Conservation (phyloP, 768 basidiomycete genomes). For the Kwoniella shandongensis region DNA sequence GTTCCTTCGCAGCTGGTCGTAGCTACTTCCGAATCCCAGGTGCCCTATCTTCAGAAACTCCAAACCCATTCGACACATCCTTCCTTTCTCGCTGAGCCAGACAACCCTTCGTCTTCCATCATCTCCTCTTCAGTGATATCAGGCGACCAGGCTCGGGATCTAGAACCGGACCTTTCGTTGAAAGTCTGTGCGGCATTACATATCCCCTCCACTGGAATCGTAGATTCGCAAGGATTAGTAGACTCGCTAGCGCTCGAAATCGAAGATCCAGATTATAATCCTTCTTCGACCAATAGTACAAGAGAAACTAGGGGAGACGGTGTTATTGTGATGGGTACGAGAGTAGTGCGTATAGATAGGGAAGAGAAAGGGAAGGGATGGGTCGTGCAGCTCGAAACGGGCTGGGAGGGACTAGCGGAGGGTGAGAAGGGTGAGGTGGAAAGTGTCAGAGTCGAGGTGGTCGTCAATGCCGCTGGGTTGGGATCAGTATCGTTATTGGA, state of each 20-base stretch:
- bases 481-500: constrained; percentile 38
- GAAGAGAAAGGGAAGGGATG: constrained; percentile 63
- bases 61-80: constrained; percentile 64
- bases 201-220: constrained; percentile 84
- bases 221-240: constrained; percentile 84
- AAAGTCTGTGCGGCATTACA: constrained; percentile 72
- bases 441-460: constrained; percentile 68
- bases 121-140: constrained; percentile 67
- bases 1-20: constrained; percentile 67
- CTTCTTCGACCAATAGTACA: neutral
- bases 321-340: constrained; percentile 69
- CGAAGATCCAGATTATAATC: constrained; percentile 61
- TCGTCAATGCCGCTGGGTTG: constrained; percentile 68
- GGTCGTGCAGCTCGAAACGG: constrained; percentile 79
- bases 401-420: constrained; percentile 50
- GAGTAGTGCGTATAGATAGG: constrained; percentile 81
- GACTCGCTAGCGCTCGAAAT: constrained; percentile 79
- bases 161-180: constrained; percentile 79
- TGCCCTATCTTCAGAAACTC: constrained; percentile 68
- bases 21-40: constrained; percentile 65
- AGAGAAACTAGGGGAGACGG: constrained; percentile 31
- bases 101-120: constrained; percentile 32
- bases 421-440: constrained; percentile 57
- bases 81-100: constrained; percentile 58
- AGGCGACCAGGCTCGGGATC: constrained; percentile 64